Percentiles rank a stretch among this genome's conserved stretches.
These are phyloP conservation scores for Penicillium daleae DNA, from an alignment of 495 filamentous ascomycete species.

Conservation along the genomic window DNA sequence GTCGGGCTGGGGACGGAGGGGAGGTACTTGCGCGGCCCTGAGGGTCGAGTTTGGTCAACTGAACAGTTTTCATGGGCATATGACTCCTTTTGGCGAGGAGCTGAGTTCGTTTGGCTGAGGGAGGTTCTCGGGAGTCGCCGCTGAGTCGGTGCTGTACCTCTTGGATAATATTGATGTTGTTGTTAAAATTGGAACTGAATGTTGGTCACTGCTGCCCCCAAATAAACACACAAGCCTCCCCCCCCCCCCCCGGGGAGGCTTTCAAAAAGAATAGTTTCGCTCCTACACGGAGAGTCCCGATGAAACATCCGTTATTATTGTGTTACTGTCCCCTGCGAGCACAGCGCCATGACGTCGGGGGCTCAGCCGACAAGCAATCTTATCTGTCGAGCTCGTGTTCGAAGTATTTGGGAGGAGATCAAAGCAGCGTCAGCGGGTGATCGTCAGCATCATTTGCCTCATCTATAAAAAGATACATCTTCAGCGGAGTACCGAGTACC, in stretches of 20 bases:
- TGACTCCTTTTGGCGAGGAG: background rate
- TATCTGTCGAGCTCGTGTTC: constrained; percentile 4
- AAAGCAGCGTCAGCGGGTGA: constrained; percentile 4
- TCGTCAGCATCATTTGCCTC: constrained; percentile 6
- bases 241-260: no score
- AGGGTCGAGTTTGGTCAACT: constrained; percentile 5
- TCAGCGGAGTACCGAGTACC: background rate
- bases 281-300: background rate
- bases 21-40: constrained; percentile 25
- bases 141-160: background rate
- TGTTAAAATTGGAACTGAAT: no score
- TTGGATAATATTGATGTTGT: background rate
- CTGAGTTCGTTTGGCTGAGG: no score
- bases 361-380: constrained; percentile 10
- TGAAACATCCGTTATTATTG: background rate
- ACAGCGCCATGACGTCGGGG: constrained; percentile 26
- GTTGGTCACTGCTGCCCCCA: background rate
- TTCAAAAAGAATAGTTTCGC: background rate
- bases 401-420: background rate
- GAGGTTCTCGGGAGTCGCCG: background rate
- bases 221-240: no score
- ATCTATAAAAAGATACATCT: constrained; percentile 1
- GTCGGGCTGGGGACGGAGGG: constrained; percentile 1
- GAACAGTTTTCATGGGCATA: constrained; percentile 1
- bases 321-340: background rate